Evolutionary conservation across 345 rosid genomes (phyloP).

Genomic region (Noccaea bulbosa): DNA sequence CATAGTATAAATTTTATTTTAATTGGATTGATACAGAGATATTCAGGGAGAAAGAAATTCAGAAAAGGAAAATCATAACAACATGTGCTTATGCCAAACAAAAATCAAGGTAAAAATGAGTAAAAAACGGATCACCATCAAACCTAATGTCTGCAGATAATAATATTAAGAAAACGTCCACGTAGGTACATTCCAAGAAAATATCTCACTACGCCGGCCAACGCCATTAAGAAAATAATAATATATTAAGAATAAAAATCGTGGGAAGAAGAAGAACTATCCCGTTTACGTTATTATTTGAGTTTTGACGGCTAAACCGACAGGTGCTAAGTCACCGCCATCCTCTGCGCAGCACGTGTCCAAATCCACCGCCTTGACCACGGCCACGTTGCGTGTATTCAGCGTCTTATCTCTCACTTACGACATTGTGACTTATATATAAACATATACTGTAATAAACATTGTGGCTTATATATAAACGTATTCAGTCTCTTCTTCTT

Average conservation of each 20-base stretch:
- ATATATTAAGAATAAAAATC: constrained; percentile 4
- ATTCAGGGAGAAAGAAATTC: background rate
- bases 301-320: constrained; percentile 15
- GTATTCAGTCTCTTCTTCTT: background rate
- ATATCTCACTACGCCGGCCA: constrained; percentile 28
- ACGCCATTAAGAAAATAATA: background rate
- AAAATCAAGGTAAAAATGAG: background rate
- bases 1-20: background rate
- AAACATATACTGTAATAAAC: no score
- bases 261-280: constrained; percentile 24
- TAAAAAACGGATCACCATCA: constrained; percentile 19
- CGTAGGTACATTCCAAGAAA: constrained; percentile 11
- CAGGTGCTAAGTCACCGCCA: constrained; percentile 37
- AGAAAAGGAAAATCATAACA: no score
- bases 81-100: no score
- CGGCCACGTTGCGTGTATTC: constrained; percentile 40
- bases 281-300: constrained; percentile 25
- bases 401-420: constrained; percentile 9
- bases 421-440: constrained; percentile 17
- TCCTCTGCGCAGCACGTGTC: constrained; percentile 30
- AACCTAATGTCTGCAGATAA: constrained; percentile 21
- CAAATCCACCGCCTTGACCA: constrained; percentile 30
- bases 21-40: background rate
- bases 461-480: constrained; percentile 15
- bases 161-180: constrained; percentile 20